Percentiles rank a stretch among this genome's conserved stretches.
These are phyloP conservation scores for Anthracocystis panici-leucophaei DNA, from an alignment of 1,284 basidiomycete genomes.

Conservation along the genomic window DNA sequence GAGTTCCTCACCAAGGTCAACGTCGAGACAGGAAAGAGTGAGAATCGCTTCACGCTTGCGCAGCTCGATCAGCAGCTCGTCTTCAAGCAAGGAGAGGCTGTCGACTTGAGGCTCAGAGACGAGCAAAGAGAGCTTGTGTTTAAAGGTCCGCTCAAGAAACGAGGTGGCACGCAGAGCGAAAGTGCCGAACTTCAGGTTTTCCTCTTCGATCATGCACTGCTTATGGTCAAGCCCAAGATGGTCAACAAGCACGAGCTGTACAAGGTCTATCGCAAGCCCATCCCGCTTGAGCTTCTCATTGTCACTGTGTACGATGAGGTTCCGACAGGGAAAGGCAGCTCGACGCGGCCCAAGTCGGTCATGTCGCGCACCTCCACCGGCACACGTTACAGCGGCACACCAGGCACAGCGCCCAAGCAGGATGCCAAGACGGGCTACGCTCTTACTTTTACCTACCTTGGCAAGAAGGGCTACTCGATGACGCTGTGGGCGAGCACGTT, in stretches of 20 bases:
- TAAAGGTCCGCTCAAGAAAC: constrained; percentile 92
- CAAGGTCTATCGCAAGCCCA: constrained; percentile 95
- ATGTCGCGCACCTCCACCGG: constrained; percentile 71
- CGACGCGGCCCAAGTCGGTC: constrained; percentile 71
- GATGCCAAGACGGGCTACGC: constrained; percentile 89
- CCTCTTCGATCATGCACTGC: constrained; percentile 94
- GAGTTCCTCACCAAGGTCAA: constrained; percentile 91
- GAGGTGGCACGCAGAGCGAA: constrained; percentile 79
- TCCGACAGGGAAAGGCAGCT: constrained; percentile 60
- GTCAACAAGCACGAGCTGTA: constrained; percentile 89
- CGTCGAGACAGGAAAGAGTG: constrained; percentile 87
- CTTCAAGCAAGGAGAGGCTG: constrained; percentile 85
- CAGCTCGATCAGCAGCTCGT: constrained; percentile 89
- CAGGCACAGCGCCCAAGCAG: constrained; percentile 71
- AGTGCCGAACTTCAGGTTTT: constrained; percentile 91
- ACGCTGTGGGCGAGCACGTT: constrained; percentile 92
- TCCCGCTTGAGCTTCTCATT: constrained; percentile 91
- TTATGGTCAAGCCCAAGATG: constrained; percentile 92
- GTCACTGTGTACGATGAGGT: constrained; percentile 84
- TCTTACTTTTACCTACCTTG: constrained; percentile 92
- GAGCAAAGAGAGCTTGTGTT: constrained; percentile 91
- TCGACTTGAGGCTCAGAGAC: constrained; percentile 86
- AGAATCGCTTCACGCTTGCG: constrained; percentile 91
- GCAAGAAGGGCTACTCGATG: constrained; percentile 90
- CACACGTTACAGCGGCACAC: constrained; percentile 65